Evolutionary conservation across 192 early-diverging fungal species (phyloP).

Genomic region (Backusella morwellensis): DNA sequence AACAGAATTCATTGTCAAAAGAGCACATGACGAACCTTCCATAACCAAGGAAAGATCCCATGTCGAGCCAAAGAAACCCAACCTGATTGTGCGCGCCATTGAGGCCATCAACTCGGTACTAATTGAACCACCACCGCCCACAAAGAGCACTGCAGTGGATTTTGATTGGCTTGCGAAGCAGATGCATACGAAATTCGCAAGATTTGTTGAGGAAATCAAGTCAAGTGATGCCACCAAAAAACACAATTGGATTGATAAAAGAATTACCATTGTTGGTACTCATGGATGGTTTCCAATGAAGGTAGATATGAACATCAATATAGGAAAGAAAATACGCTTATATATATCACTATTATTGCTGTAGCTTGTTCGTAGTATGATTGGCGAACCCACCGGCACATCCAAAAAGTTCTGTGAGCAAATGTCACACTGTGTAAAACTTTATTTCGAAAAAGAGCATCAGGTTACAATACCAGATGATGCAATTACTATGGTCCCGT

Average conservation of each 20-base stretch:
- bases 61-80: background rate
- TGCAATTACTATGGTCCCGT: conserved; percentile 75
- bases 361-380: conserved; percentile 63
- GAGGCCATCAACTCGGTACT: conserved; percentile 5
- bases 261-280: conserved; percentile 78
- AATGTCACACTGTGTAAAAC: conserved; percentile 71
- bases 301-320: conserved; percentile 13
- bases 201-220: conserved; percentile 9
- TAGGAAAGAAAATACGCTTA: background rate
- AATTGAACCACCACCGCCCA: background rate
- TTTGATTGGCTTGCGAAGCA: conserved; percentile 1
- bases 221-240: background rate
- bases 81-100: background rate
- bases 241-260: conserved; percentile 35
- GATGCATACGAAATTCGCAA: background rate
- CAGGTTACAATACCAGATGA: conserved; percentile 45
- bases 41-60: background rate
- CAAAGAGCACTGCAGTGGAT: background rate
- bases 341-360: background rate
- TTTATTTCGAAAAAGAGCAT: conserved; percentile 52
- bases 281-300: conserved; percentile 91
- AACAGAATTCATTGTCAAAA: conserved; percentile 19
- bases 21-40: background rate
- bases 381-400: conserved; percentile 94
- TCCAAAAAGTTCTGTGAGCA: conserved; percentile 87